phyloP scores from a whole-genome alignment of 306 rosid species.

The Ziziphus jujuba region DNA sequence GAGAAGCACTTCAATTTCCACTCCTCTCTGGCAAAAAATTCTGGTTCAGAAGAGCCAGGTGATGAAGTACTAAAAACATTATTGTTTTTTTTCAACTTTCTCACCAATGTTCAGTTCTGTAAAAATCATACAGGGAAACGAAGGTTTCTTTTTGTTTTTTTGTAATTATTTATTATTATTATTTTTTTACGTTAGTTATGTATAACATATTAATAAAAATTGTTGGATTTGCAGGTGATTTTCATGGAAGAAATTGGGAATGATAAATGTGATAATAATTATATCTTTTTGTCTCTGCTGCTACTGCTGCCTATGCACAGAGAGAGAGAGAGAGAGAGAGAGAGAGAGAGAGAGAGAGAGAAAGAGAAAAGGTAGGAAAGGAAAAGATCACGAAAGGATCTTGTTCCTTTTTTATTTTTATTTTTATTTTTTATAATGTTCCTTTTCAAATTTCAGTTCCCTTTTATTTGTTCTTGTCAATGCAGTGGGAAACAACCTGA shows the following conservation, averaged over 20 bases:
- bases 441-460: conserved; percentile 14
- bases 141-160: background rate
- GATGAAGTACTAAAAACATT: conserved; percentile 1
- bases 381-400: conserved; percentile 32
- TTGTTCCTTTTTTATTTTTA: conserved; percentile 9
- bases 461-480: conserved; percentile 45
- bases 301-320: conserved; percentile 31
- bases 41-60: conserved; percentile 65
- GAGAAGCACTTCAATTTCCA: conserved; percentile 49
- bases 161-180: too few relatives aligned
- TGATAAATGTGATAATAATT: conserved; percentile 19
- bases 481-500: conserved; percentile 55
- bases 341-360: conserved; percentile 26
- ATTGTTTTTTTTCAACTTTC: background rate
- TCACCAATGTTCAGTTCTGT: background rate
- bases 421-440: background rate
- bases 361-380: conserved; percentile 28
- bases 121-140: conserved; percentile 2
- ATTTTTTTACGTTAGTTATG: too few relatives aligned
- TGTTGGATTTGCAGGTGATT: conserved; percentile 42
- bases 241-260: conserved; percentile 42
- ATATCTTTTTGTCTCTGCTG: conserved; percentile 25
- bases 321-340: conserved; percentile 19
- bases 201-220: background rate
- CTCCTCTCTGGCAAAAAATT: conserved; percentile 42